Percentiles rank a stretch among this genome's conserved stretches.
Evolutionary conservation across 2,329 filamentous ascomycete species (phyloP).

Genomic region (Tolypocladium tropicale): DNA sequence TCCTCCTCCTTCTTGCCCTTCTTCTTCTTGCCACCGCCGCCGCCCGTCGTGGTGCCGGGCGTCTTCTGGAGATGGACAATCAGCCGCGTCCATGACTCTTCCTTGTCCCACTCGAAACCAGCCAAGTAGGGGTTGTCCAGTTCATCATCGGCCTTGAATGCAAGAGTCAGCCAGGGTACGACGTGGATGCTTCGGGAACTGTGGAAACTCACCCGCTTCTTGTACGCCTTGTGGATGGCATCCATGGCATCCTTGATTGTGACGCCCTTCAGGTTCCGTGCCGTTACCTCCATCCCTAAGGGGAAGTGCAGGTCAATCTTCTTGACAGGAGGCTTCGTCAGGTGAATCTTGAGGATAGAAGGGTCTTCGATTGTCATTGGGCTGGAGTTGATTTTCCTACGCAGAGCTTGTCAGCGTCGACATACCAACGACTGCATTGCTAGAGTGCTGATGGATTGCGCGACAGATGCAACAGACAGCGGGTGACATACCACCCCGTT

Average conservation of each 20-base stretch:
- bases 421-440: neutral
- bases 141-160: conserved; percentile 72
- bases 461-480: too few species aligned
- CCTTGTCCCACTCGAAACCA: conserved; percentile 94
- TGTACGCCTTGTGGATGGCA: conserved; percentile 91
- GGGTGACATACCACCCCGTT: conserved; percentile 65
- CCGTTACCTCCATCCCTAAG: conserved; percentile 75
- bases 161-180: neutral
- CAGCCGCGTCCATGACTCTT: conserved; percentile 81
- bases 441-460: neutral
- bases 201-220: conserved; percentile 68
- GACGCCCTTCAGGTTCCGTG: conserved; percentile 85
- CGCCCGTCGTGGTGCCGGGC: conserved; percentile 39
- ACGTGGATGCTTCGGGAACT: too few species aligned
- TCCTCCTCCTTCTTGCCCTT: conserved; percentile 54
- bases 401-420: neutral
- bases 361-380: conserved; percentile 70
- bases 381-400: conserved; percentile 90
- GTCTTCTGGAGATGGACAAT: conserved; percentile 77
- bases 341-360: conserved; percentile 68
- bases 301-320: conserved; percentile 92
- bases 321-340: conserved; percentile 77
- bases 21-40: conserved; percentile 54
- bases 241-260: conserved; percentile 96
- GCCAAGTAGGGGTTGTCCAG: conserved; percentile 77